Evolutionary conservation across 106 monocot species (phyloP).

Genomic region (Triglochin maritima): DNA sequence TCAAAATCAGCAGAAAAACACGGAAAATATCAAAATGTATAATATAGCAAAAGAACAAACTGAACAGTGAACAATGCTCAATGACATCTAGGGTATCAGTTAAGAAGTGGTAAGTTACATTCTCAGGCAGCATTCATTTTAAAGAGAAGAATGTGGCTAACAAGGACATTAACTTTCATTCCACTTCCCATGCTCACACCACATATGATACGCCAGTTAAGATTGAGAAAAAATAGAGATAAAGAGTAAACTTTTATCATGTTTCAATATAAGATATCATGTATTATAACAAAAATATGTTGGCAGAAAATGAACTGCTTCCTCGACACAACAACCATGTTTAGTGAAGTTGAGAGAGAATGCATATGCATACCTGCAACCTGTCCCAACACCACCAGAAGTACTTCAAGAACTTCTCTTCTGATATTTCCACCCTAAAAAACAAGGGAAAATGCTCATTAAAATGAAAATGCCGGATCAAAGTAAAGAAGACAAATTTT

Average conservation of each 20-base stretch:
- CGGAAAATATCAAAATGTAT: neutral
- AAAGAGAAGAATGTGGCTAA: no score
- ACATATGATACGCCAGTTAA: no score
- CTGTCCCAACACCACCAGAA: conserved; percentile 98
- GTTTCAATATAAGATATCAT: neutral
- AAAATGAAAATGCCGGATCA: no score
- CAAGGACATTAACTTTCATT: no score
- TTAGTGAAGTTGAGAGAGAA: neutral
- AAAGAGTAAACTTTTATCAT: neutral
- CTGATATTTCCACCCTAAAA: conserved; percentile 64
- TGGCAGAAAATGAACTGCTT: no score
- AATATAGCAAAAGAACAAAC: neutral
- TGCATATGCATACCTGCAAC: conserved; percentile 42
- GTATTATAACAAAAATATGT: neutral
- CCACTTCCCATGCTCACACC: no score
- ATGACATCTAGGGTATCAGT: no score
- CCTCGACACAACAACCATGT: no score
- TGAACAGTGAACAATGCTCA: neutral
- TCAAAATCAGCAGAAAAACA: neutral
- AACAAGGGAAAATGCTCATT: neutral
- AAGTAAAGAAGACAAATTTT: no score
- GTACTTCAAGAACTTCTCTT: conserved; percentile 71
- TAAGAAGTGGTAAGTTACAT: no score
- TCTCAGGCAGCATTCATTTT: no score
- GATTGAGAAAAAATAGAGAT: neutral